These are phyloP conservation scores for Fusarium citri DNA, from an alignment of 2,329 filamentous ascomycete genomes.

Conservation along the genomic window DNA sequence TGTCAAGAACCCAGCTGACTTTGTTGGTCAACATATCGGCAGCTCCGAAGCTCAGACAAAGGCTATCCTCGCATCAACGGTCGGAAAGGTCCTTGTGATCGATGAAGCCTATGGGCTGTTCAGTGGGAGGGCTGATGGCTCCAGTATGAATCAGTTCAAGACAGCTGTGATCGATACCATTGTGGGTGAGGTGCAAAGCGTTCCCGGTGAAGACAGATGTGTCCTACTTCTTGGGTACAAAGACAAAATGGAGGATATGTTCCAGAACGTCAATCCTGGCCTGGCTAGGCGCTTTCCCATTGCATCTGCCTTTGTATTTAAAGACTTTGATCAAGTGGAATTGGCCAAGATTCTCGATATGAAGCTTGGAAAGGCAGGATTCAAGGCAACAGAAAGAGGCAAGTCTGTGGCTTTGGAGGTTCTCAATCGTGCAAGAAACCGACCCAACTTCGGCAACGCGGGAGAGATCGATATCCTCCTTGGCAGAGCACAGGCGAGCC, in stretches of 20 bases:
- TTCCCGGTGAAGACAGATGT: constrained; percentile 77
- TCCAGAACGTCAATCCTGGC: constrained; percentile 79
- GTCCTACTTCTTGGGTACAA: constrained; percentile 79
- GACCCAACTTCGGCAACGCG: constrained; percentile 79
- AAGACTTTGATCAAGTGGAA: constrained; percentile 72
- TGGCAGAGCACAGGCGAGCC: constrained; percentile 32
- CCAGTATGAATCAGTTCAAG: constrained; percentile 59
- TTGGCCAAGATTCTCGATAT: constrained; percentile 69
- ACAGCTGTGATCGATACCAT: constrained; percentile 78
- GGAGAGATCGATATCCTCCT: constrained; percentile 73
- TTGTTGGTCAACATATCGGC: constrained; percentile 72
- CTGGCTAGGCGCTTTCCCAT: constrained; percentile 74
- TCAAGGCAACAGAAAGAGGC: constrained; percentile 63
- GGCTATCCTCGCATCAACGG: constrained; percentile 72
- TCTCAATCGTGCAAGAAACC: constrained; percentile 69
- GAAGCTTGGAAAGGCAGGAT: constrained; percentile 70
- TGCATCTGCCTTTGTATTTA: constrained; percentile 72
- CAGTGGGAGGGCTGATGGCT: constrained; percentile 52
- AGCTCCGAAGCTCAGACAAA: constrained; percentile 79
- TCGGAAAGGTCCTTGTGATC: constrained; percentile 82
- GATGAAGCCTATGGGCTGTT: constrained; percentile 82
- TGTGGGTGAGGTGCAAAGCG: constrained; percentile 77
- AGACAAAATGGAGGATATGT: constrained; percentile 76
- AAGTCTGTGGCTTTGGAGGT: constrained; percentile 68
- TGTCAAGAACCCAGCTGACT: constrained; percentile 79